Base-by-base conservation (phyloP, 2,329 filamentous ascomycete species). In the Alternaria rosae region DNA sequence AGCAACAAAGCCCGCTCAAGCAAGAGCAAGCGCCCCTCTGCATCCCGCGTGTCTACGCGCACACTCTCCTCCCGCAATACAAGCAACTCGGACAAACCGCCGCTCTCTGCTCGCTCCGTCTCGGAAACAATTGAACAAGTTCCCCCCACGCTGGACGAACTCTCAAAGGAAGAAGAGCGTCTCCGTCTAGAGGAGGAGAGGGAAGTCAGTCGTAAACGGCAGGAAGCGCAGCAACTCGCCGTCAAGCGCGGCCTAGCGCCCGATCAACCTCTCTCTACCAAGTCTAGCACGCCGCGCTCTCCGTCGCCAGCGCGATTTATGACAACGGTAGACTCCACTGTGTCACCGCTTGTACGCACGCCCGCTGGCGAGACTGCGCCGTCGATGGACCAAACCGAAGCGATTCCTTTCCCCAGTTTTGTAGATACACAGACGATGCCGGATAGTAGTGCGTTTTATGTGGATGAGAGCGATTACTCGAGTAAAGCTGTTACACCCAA, bases 161-260 rank as follows among this genome's bases (percentile, higher is more conserved):
- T 90, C 12, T 84, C 85, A 68, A 81, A 80, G 32, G 86, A 90
- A 76, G 88, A 90, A 72, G 84, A 86, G 21, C 79, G 78, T 28
- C 75, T 84, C 0, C 83, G 81, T 50, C 68, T 79, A 32, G 80
- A 88, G 70, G 87, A 91, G 72, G 88, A 90, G 71, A 76, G 78
- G 4, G 82, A 84, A 38, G 79, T 89, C 25, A 78, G 84, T 57
- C 80, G 82, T 51, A 87, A 83, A 69, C 80, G 88, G 35, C 78
- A 82, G 38, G 85, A 85, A 45, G 88, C 88, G 4, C 82, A 84
- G 32, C 80, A 82, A 45, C 73, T 89, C 20, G 88, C 88, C 10
- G 68, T 83, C 11, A 82, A 83, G 60, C 82, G 85, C 26, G 88
- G 88, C 1, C 72, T 89, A 15, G 75, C 71, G 28, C 52, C 74